Evolutionary conservation across 208 protist genomes (phyloP), one percentile per base, ranked within the genome.

Genomic region (Leishmania major): DNA sequence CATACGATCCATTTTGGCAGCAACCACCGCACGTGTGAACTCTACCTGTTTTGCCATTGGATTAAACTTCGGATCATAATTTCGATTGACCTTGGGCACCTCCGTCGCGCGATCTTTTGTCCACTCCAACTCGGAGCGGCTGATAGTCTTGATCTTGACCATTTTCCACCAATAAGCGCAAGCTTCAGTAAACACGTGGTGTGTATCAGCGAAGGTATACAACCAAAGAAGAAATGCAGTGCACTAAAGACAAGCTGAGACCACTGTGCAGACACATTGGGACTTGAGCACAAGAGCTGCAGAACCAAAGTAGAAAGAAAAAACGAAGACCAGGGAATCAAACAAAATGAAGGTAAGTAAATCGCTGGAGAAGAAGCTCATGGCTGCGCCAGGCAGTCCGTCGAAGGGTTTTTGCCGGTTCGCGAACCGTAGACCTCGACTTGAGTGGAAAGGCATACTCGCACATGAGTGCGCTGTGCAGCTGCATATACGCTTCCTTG

Each of bases 21-120:
- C 96, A 82, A 97, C 95, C 40, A 99, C 89, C 37, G 99, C 99
- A 53, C 99, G 93, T 19, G 93, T 98, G 86, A 99, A 99, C 87
- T 99, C 99, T 10, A 98, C 89, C 83, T 98, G 96, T 83, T 98
- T 97, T 60, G 98, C 96, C 92, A 99, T 99, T 7, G 98, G 97
- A 84, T 99, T 99, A 51, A 97, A 94, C 79, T 94, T 96, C 0
- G 94, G 98, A 81, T 99, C 96, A 79, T 96, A 93, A 79, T 99
- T 99, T 40, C 98, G 91, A 77, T 98, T 97, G 13, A 97, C 93
- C 66, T 90, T 92, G 1, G 92, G 89, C 28, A 99, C 90, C 55
- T 99, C 98, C 1, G 84, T 90, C n/a, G 88, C 87, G 55, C 95
- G 90, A 82, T 98, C 95, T 69, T 98, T 95, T 57, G 97, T 99